Conservation (phyloP, 2,329 filamentous ascomycete genomes). For the Paramyrothecium roridum region DNA sequence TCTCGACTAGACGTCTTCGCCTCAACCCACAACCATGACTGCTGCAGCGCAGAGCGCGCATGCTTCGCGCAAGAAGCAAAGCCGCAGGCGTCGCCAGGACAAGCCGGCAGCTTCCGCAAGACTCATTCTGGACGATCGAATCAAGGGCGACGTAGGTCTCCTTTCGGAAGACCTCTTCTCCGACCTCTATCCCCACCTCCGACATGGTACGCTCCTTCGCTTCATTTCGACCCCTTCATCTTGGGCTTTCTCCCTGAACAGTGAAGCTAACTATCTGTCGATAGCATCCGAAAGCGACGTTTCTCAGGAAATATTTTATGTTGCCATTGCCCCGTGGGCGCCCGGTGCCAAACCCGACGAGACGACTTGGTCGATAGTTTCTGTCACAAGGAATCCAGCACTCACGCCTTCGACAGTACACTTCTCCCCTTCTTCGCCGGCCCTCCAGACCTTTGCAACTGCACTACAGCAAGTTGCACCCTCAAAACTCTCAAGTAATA, state of each 20-base stretch:
- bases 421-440: constrained; percentile 68
- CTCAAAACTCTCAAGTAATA: constrained; percentile 69
- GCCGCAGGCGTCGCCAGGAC: constrained; percentile 58
- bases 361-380: constrained; percentile 80
- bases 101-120: constrained; percentile 76
- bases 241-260: neutral
- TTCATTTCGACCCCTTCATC: constrained; percentile 2
- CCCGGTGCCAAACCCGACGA: constrained; percentile 57
- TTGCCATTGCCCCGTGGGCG: constrained; percentile 73
- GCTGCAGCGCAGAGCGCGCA: constrained; percentile 21
- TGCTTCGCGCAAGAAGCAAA: constrained; percentile 33
- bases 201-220: constrained; percentile 41
- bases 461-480: constrained; percentile 70
- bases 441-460: constrained; percentile 76
- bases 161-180: constrained; percentile 82
- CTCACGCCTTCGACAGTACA: constrained; percentile 76
- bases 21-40: constrained; percentile 19
- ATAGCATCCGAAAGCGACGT: constrained; percentile 30
- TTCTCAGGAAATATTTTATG: constrained; percentile 49
- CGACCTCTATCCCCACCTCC: constrained; percentile 70
- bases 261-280: constrained; percentile 6
- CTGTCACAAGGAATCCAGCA: constrained; percentile 62
- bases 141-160: constrained; percentile 81
- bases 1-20: neutral
- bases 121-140: constrained; percentile 78